These are phyloP conservation scores for Patellaria atrata DNA, from an alignment of 495 filamentous ascomycete species.

Conservation along the genomic window DNA sequence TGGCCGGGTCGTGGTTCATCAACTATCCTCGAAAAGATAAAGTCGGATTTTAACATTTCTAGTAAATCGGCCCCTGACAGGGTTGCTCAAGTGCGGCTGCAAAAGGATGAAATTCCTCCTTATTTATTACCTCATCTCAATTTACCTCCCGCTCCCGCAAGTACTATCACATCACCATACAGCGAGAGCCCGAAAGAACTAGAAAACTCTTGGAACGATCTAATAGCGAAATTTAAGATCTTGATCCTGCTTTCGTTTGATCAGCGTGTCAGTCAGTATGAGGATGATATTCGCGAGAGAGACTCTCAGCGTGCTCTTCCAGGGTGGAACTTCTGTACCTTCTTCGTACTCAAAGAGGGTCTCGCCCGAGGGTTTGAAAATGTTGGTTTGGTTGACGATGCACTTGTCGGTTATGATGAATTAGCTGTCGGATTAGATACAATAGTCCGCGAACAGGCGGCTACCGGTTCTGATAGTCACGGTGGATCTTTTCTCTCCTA, in stretches of 20 bases:
- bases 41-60: conserved; percentile 79
- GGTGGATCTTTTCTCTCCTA: conserved; percentile 49
- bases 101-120: conserved; percentile 29
- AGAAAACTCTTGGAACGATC: conserved; percentile 62
- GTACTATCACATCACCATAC: conserved; percentile 16
- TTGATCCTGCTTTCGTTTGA: conserved; percentile 84
- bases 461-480: conserved; percentile 40
- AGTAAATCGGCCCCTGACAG: conserved; percentile 66
- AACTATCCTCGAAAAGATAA: conserved; percentile 78
- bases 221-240: conserved; percentile 73
- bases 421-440: conserved; percentile 71
- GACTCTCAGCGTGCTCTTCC: conserved; percentile 78
- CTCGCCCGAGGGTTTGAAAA: conserved; percentile 88
- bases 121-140: conserved; percentile 22
- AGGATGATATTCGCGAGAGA: conserved; percentile 90
- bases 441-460: conserved; percentile 60
- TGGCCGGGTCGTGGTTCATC: conserved; percentile 63
- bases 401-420: conserved; percentile 83
- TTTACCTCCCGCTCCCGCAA: conserved; percentile 17
- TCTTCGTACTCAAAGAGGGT: conserved; percentile 94
- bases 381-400: conserved; percentile 90
- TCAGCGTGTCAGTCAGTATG: conserved; percentile 80
- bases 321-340: conserved; percentile 98
- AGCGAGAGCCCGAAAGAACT: conserved; percentile 51
- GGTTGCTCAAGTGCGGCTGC: conserved; percentile 70